Base-by-base conservation (phyloP, 208 protist species). In the Acanthamoeba sp. region DNA sequence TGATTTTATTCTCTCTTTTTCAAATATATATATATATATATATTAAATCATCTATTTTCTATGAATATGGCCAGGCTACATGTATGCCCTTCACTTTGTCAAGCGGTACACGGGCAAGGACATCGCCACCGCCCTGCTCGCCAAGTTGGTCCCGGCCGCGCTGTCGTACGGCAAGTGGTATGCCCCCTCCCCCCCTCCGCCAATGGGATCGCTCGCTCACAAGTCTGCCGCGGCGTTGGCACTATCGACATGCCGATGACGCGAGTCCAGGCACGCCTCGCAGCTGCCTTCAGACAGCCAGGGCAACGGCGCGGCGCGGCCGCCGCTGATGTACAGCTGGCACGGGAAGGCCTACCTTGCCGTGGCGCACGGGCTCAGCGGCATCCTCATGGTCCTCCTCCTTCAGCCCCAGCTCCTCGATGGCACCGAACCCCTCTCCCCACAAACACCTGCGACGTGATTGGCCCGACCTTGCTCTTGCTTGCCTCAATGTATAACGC, bases 281-380 rank as follows among this genome's bases (percentile, higher is more conserved):
- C 45, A 50, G 45, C 9, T 50, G 45, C 29, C 62, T 62, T 22
- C 55, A 62, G 55, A 27, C 10, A 76, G n/a, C 22, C 27, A 76
- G 14, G 9, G n/a, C 66, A 40, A 40, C 66, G 12, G 27, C 66
- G 34, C 12, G 48, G 20, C 14, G 22, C 16, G 16, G 36, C 90
- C 93, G 2, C 93, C 93, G 0, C 48, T 95, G 27, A 95, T 95
- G 80, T 95, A 95, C 62, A 34, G 73, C 24, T 95, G 94, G 94
- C 87, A 95, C 84, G 87, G 36, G 6, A 80, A 48, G n/a, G 24
- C 93, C 55, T 95, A 95, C 52, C 18, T 95, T 1, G 94, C 57
- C 22, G 87, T 57, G 16, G 87, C 64, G 12, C 94, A 95, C 40
- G 94, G 94, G 64, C 29, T 93, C 22, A 29, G 32, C 42, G 94